phyloP scores from a whole-genome alignment of 306 rosid species.

The Acacia acuminata region DNA sequence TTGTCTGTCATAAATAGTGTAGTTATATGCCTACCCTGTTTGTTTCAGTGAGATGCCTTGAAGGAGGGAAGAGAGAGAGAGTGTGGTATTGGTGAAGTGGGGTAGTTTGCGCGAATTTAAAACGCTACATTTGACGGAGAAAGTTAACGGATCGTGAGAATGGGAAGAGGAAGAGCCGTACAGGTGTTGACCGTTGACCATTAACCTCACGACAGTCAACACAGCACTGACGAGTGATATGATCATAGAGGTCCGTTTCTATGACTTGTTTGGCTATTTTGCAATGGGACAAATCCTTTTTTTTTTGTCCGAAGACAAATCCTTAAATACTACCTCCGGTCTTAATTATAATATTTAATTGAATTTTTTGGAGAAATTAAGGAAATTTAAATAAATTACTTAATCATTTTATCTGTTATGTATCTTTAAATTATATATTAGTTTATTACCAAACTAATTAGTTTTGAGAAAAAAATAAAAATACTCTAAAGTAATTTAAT shows the following conservation, averaged over 20 bases:
- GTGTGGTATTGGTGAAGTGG: not conserved
- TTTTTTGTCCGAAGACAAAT: no score
- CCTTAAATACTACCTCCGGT: no score
- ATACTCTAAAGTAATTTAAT: no score
- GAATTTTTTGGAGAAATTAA: no score
- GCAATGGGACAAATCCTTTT: no score
- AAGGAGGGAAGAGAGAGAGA: not conserved
- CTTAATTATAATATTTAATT: no score
- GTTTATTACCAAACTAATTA: no score
- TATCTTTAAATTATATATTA: no score
- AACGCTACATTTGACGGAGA: slow-evolving; percentile 32
- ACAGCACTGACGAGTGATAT: not conserved
- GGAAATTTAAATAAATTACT: no score
- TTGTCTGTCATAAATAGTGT: not conserved
- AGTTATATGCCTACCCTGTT: not conserved
- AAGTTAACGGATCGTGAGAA: slow-evolving; percentile 6
- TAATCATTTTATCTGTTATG: no score
- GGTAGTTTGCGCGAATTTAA: slow-evolving; percentile 12
- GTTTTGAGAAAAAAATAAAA: no score
- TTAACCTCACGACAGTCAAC: not conserved
- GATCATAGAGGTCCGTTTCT: not conserved
- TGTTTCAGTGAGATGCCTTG: not conserved
- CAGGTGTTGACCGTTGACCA: not conserved
- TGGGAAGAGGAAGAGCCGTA: not conserved
- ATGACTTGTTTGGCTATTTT: not conserved